A percentile compares a stretch with the other conserved stretches of the same genome.
These are phyloP conservation scores for Alnus rubra DNA, from an alignment of 306 rosid genomes.

Conservation along the genomic window DNA sequence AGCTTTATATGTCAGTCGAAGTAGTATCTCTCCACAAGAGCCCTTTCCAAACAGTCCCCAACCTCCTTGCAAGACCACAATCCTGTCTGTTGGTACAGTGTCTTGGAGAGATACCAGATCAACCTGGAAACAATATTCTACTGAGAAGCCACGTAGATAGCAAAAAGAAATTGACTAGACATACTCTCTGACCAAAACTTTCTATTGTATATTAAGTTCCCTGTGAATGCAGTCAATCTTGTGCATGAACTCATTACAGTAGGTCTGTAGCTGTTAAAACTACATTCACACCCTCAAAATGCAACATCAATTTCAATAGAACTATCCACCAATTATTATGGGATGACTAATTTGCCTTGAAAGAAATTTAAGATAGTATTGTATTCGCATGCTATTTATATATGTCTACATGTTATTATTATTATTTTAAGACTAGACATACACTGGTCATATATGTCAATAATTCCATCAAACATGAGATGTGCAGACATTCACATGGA, in stretches of 20 bases:
- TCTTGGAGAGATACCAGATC: constrained; percentile 90
- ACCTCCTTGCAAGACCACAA: constrained; percentile 77
- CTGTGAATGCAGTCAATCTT: background rate
- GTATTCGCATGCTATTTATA: background rate
- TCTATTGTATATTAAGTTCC: background rate
- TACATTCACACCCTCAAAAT: background rate
- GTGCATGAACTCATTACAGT: constrained; percentile 4
- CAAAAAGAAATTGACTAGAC: constrained; percentile 3
- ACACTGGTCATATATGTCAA: background rate
- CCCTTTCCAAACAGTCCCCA: constrained; percentile 73
- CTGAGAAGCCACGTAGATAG: constrained; percentile 17
- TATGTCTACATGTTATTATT: background rate
- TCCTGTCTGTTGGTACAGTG: constrained; percentile 96
- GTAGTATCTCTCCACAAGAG: constrained; percentile 87
- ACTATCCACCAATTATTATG: background rate
- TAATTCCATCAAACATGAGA: background rate
- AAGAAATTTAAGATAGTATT: background rate
- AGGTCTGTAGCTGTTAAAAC: background rate
- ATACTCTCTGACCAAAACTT: background rate
- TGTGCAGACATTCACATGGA: background rate
- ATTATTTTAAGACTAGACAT: background rate
- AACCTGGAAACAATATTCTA: constrained; percentile 51
- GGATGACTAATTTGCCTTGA: background rate
- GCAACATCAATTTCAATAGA: background rate
- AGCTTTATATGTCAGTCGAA: constrained; percentile 92